Evolutionary conservation across 176 grass and related monocot genomes (phyloP), one percentile per base, ranked within the genome.

Genomic region (Paspalum notatum): DNA sequence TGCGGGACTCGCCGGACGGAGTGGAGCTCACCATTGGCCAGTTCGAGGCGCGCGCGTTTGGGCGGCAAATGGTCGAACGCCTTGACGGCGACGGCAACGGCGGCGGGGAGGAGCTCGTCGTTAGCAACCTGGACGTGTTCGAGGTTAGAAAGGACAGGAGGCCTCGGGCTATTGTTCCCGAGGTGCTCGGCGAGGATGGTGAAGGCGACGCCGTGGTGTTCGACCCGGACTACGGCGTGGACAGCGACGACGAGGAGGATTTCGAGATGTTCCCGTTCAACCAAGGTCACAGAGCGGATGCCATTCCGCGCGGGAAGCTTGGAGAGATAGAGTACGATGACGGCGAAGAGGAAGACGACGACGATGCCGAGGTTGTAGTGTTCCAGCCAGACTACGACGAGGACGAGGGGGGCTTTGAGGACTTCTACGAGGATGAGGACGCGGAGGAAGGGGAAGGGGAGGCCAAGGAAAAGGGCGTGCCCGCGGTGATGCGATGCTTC

Each of bases 401-500:
- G 0, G 75, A 83, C 0, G 78, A 61, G 3, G 80, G 87, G 51
- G 55, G 46, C 51, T 32, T 74, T 85, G 44, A 22, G 3, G 66
- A 53, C 17, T 72, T 9, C 45, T 27, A 44, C 26, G 64, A 62
- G 0, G 81, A 75, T 9, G 72, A 71, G 24, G 49, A 74, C 6
- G 78, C 74, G 14, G 82, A 74, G 3, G 85, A 46, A 7, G 84
- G 42, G 53, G 84, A 71, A 3, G 90, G 48, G 2, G 92, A 91
- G 26, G 74, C 54, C 78, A 98, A 98, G 82, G 95, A 89, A 68
- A 98, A 98, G 66, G 92, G 92, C 20, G 91, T 98, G n/a, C 95
- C 95, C 9, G 92, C 95, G 11, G 92, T 98, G 75, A 98, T 98
- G 95, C 91, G 95, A 15, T 98, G 90, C 88, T 98, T 98, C 25